A percentile compares a stretch with the other conserved stretches of the same genome.
Evolutionary conservation across 345 rosid genomes (phyloP).

Genomic region (Boechera stricta): DNA sequence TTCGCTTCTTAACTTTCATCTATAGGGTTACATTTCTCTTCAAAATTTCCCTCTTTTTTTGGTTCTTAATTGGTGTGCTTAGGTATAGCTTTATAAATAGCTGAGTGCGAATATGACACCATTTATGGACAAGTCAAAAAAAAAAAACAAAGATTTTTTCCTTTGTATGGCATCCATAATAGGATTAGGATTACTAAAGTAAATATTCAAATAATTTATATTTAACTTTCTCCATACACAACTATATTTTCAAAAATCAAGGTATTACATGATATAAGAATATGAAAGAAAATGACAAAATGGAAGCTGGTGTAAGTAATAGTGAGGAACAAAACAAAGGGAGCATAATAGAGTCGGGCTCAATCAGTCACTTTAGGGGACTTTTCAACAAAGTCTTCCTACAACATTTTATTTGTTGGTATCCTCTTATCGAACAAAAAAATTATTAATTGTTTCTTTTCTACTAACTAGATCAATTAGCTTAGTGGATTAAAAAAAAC

Average conservation of each 20-base stretch:
- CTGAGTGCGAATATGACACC: not conserved
- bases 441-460: not conserved
- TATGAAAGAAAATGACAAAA: not conserved
- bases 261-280: constrained; percentile 14
- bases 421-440: not conserved
- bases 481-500: not conserved
- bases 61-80: not conserved
- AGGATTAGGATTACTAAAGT: not conserved
- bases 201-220: not conserved
- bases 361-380: constrained; percentile 33
- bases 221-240: not conserved
- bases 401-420: constrained; percentile 15
- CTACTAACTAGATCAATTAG: constrained; percentile 1
- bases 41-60: not conserved
- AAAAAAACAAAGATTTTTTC: not conserved
- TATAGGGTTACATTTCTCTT: not conserved
- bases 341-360: constrained; percentile 28
- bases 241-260: not conserved
- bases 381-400: constrained; percentile 34
- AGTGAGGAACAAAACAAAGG: constrained; percentile 32
- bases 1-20: constrained; percentile 19
- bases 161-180: not conserved
- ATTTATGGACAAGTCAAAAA: not conserved
- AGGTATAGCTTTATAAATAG: too few species aligned
- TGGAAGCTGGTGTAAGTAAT: constrained; percentile 3